Evolutionary conservation across 1,284 basidiomycete species (phyloP), one percentile per base, ranked within the genome.

Genomic region (Irpex sp.): DNA sequence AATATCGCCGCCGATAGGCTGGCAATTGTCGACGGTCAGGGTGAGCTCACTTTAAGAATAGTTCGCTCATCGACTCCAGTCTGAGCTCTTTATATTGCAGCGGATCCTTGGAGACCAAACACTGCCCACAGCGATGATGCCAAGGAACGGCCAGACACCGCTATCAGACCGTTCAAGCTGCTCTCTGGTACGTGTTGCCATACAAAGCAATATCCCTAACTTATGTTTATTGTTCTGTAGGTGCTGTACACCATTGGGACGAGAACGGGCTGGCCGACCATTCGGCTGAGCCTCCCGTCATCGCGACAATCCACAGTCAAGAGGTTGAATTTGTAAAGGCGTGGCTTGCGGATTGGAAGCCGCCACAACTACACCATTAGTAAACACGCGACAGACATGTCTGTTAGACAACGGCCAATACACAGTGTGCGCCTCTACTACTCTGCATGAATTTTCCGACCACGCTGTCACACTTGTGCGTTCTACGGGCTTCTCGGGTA

Each of bases 231-330:
- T 13, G 3, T n/a, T 31, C 21, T 35, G 31, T 60, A 90, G 89
- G 84, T 62, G 92, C 83, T n/a, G 91, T 95, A 1, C 94, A 97
- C 73, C 94, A 95, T 70, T 95, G 88, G 69, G 94, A 96, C 69
- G 92, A 94, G 76, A 90, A 92, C 70, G 93, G 94, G 0, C 78
- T 92, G 17, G 70, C 70, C 4, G 79, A 94, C 68, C 79, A 84
- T 47, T 70, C 75, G 1, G 76, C 83, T 26, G 95, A 97, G 70
- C 95, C 96, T 0, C 72, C 77, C 8, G 82, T 91, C 66, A 96
- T 98, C 66, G 81, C 81, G 59, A 81, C 85, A 65, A 90, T 97
- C 57, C 96, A 98, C 69, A 75, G 77, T 43, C 86, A 95, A 71
- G 91, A 91, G 81, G 83, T 94, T 55, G 77, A 74, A n/a, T 97